Evolutionary conservation across 345 rosid species (phyloP), one percentile per base, ranked within the genome.

Genomic region (Sisymbrium altissimum): DNA sequence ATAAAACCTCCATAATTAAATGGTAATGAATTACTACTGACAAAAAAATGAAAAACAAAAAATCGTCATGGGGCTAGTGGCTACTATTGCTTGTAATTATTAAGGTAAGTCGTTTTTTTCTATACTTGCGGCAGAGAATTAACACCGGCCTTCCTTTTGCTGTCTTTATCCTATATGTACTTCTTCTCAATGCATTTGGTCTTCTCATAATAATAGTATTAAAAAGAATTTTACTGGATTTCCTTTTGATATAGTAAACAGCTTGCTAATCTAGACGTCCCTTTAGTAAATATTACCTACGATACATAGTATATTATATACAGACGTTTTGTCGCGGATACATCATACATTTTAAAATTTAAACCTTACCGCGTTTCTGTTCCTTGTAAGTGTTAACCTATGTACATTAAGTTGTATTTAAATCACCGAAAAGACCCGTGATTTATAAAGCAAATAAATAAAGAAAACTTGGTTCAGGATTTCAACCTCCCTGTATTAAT

Each of bases 401-500:
- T 54, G 11, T 54, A 73, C 29, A 53, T 43, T 64, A 9, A 12
- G 17, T 7, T 45, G 46, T 46, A 59, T 53, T 72, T n/a, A 64
- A 19, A 54, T 64, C 77, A 73, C 77, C 77, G 57, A 21, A 41
- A 56, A 57, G 52, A 52, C 48, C 64, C 64, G 48, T 72, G 64
- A 44, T 44, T 29, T 25, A 10, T 19, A 52, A 40, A 38, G 38
- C 67, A 59, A 33, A 15, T 29, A n/a, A 45, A 17, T 1, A 5
- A 61, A 50, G 12, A 7, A 49, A 49, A 49, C 14, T 39, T 54
- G 52, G 17, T 18, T 29, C 32, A 18, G 18, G 17, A 5, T 13
- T 39, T 50, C 44, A 71, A 52, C 46, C 61, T 10, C 18, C 61
- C 14, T 13, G 15, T 49, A 49, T 50, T 39, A 50, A 29, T 62